Evolutionary conservation across 164 flowering plant species (phyloP), one percentile per base, ranked within the genome.

Genomic region (Tetracentron sinense): DNA sequence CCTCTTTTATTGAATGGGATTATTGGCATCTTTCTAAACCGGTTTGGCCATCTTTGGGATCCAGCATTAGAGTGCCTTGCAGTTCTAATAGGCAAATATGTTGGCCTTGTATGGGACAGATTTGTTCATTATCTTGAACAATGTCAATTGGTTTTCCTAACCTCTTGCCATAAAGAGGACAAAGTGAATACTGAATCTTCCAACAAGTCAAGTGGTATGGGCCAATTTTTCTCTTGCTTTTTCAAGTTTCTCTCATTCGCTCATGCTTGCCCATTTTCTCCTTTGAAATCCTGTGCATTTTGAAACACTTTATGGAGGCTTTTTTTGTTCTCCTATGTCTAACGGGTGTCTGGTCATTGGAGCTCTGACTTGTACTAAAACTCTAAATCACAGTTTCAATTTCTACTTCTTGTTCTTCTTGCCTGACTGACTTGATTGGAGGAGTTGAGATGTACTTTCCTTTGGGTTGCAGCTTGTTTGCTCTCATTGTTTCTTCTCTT

Each of bases 21-120:
- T 38, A 64, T 95, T 73, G 99, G 99, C 31, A 74, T 95, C n/a
- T 72, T 95, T 54, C 82, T 89, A 63, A 95, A 84, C 67, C 86
- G 92, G 11, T 92, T 92, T 72, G 78, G 76, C 54, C 71, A 74
- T 73, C 61, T 85, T n/a, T 88, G 94, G 90, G 72, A 65, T 63
- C 85, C 96, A 49, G 84, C 89, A 50, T 27, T 76, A 23, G 88
- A 92, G 60, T 92, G 96, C 72, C 86, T 95, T 61, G 61, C 81
- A 27, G 77, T 74, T 63, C 64, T 92, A 4, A 50, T 92, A 15
- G 67, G 74, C 63, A 78, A 77, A 33, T 72, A 87, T 66, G 27
- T 16, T 46, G 60, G 35, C 31, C 54, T 78, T 50, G 72, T 83
- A 1, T 91, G 94, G 97, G 83, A 82, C 46, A 77, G 64, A 29